Percentiles rank a stretch among this genome's conserved stretches.
Evolutionary conservation across 2,329 filamentous ascomycete genomes (phyloP).

Genomic region (Stemphylium beticola): DNA sequence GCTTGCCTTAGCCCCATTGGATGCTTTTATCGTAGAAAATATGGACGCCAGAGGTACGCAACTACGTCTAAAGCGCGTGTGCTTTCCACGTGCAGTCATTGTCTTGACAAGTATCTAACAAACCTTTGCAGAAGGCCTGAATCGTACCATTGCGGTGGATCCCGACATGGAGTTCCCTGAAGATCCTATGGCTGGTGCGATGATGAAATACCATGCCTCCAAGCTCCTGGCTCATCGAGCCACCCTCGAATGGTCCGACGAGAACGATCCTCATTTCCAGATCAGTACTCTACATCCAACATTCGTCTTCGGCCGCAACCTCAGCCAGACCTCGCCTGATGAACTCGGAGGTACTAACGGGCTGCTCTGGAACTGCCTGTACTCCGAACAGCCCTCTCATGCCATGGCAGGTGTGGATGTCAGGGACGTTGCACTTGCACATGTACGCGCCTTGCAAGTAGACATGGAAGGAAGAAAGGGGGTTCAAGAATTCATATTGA

Average conservation of each 20-base stretch:
- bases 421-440: conserved; percentile 34
- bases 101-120: neutral
- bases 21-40: neutral
- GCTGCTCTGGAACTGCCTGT: conserved; percentile 20
- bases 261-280: conserved; percentile 27
- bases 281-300: conserved; percentile 33
- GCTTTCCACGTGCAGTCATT: too few species aligned
- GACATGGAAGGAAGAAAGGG: neutral
- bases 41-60: conserved; percentile 9
- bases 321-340: conserved; percentile 22
- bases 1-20: conserved; percentile 21
- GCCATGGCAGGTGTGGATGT: conserved; percentile 28
- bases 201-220: conserved; percentile 24
- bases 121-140: conserved; percentile 5
- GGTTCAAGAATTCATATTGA: neutral
- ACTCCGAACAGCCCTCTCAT: conserved; percentile 15
- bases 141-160: conserved; percentile 17
- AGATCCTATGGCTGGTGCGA: conserved; percentile 2
- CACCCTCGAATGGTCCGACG: conserved; percentile 22
- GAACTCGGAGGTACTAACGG: conserved; percentile 27
- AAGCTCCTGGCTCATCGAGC: conserved; percentile 40
- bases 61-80: neutral
- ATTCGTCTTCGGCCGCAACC: conserved; percentile 32
- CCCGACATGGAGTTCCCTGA: conserved; percentile 8
- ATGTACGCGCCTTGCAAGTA: conserved; percentile 23